Evolutionary conservation across 176 grass and related monocot genomes (phyloP).

Genomic region (Phyllostachys edulis): DNA sequence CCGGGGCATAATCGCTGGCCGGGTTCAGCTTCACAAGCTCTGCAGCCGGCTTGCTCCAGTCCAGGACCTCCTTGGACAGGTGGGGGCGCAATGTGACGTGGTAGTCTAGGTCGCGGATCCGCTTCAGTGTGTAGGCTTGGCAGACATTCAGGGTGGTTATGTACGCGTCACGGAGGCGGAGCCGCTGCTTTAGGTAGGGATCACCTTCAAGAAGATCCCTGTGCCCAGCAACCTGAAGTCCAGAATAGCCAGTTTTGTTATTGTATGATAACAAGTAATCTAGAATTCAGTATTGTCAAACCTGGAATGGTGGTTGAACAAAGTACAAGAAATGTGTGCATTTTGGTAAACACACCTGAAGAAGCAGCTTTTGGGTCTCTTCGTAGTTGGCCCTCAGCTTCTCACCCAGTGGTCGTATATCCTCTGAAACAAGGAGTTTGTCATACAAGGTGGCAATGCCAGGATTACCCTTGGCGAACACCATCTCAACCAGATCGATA

Average conservation of each 20-base stretch:
- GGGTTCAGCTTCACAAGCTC: slow-evolving; percentile 81
- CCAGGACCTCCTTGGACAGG: slow-evolving; percentile 60
- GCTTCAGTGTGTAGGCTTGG: slow-evolving; percentile 73
- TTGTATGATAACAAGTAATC: neutral
- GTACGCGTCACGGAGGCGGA: slow-evolving; percentile 62
- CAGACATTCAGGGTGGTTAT: slow-evolving; percentile 74
- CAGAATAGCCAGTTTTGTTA: neutral
- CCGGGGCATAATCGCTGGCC: slow-evolving; percentile 59
- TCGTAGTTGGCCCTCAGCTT: slow-evolving; percentile 57
- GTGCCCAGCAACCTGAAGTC: slow-evolving; percentile 64
- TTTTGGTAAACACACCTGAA: slow-evolving; percentile 46
- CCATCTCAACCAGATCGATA: slow-evolving; percentile 80
- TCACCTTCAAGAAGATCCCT: slow-evolving; percentile 76
- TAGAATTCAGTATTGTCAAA: neutral
- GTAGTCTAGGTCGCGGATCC: slow-evolving; percentile 60
- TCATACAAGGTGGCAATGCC: slow-evolving; percentile 74
- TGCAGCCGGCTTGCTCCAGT: slow-evolving; percentile 49
- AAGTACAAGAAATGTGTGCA: neutral
- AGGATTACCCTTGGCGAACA: slow-evolving; percentile 78
- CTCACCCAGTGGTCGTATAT: slow-evolving; percentile 49
- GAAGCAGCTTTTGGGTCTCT: slow-evolving; percentile 67
- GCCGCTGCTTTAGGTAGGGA: slow-evolving; percentile 68
- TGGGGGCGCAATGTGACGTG: slow-evolving; percentile 53
- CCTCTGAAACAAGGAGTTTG: slow-evolving; percentile 70
- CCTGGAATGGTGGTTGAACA: neutral